These are phyloP conservation scores for Trichoderma polysporum DNA, from an alignment of 2,329 filamentous ascomycete species.

Conservation along the genomic window DNA sequence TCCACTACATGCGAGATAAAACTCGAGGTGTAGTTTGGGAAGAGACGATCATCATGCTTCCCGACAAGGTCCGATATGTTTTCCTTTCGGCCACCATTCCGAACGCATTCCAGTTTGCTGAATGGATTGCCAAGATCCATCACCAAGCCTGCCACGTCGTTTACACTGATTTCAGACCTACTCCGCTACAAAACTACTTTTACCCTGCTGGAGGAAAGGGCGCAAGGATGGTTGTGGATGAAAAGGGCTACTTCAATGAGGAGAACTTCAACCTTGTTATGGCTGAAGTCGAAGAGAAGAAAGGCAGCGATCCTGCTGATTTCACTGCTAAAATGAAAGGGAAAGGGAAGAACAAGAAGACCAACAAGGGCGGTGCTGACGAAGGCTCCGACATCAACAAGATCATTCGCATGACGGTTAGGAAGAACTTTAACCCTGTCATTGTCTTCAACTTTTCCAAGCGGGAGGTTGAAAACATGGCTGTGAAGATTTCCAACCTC, in stretches of 20 bases:
- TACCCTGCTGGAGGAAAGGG: slow-evolving; percentile 91
- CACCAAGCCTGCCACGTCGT: slow-evolving; percentile 98
- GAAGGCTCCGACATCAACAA: slow-evolving; percentile 86
- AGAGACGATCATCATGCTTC: slow-evolving; percentile 95
- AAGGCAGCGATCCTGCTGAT: slow-evolving; percentile 80
- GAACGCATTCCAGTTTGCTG: slow-evolving; percentile 98
- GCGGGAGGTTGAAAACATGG: slow-evolving; percentile 88
- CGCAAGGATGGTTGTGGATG: slow-evolving; percentile 91
- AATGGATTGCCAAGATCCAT: slow-evolving; percentile 99
- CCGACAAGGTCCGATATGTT: slow-evolving; percentile 98
- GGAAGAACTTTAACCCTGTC: slow-evolving; percentile 94
- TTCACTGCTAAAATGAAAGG: slow-evolving; percentile 77
- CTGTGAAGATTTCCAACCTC: slow-evolving; percentile 80
- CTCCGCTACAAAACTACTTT: slow-evolving; percentile 95
- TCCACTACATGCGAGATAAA: slow-evolving; percentile 97
- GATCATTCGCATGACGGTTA: slow-evolving; percentile 98
- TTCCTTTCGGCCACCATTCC: slow-evolving; percentile 98
- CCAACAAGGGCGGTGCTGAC: slow-evolving; percentile 80
- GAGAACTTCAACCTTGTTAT: slow-evolving; percentile 98
- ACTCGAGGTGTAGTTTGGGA: slow-evolving; percentile 96
- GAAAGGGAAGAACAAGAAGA: slow-evolving; percentile 87
- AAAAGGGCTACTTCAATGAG: slow-evolving; percentile 94
- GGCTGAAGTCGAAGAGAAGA: slow-evolving; percentile 82
- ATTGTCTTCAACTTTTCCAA: slow-evolving; percentile 99
- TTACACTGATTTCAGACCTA: slow-evolving; percentile 97